These are phyloP conservation scores for Tulasnella sp. DNA, from an alignment of 768 basidiomycete genomes.

Conservation along the genomic window DNA sequence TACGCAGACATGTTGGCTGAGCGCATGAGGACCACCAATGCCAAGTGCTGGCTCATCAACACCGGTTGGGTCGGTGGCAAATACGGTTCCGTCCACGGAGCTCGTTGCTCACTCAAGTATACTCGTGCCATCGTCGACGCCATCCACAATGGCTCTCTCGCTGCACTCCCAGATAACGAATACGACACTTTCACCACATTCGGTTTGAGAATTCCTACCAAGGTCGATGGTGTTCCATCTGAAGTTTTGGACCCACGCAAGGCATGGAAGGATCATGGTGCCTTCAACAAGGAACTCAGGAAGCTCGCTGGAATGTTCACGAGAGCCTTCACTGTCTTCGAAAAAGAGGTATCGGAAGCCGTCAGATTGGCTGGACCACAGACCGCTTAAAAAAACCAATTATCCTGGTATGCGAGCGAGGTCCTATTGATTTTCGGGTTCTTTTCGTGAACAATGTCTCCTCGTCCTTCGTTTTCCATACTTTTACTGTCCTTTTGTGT, in stretches of 20 bases:
- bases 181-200: constrained; percentile 74
- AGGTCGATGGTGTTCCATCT: constrained; percentile 72
- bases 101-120: constrained; percentile 91
- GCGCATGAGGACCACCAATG: constrained; percentile 78
- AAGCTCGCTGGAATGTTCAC: constrained; percentile 90
- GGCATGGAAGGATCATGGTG: constrained; percentile 82
- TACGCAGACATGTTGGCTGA: constrained; percentile 97
- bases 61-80: constrained; percentile 95
- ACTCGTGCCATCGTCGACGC: constrained; percentile 95
- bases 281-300: constrained; percentile 75
- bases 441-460: too few species aligned
- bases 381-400: too few species aligned
- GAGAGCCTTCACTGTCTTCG: constrained; percentile 86
- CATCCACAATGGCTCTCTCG: constrained; percentile 86
- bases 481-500: too few species aligned
- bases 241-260: constrained; percentile 79
- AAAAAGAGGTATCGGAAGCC: constrained; percentile 67
- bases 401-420: too few species aligned
- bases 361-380: constrained; percentile 71
- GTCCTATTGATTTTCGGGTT: too few species aligned
- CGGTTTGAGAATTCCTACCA: constrained; percentile 71
- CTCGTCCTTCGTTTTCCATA: too few species aligned
- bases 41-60: constrained; percentile 98
- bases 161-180: constrained; percentile 44
- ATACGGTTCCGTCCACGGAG: constrained; percentile 80